phyloP scores from a whole-genome alignment of 352 stramenopile genomes.

The Phytophthora megakarya region DNA sequence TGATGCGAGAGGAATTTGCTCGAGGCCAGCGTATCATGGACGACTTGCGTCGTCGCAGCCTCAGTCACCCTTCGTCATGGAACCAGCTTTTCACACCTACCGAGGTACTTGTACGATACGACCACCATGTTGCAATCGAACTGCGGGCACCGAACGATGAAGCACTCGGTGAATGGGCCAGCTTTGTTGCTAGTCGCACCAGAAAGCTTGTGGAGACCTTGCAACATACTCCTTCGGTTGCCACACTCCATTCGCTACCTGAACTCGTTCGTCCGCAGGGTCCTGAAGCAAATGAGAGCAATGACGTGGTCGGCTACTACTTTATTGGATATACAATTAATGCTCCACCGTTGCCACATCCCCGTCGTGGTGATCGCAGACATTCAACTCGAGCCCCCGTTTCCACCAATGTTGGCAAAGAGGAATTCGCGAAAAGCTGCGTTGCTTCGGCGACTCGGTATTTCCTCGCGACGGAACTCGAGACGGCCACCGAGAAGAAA shows the following conservation, averaged over 20 bases:
- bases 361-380: conserved; percentile 16
- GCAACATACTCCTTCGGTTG: conserved; percentile 64
- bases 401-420: conserved; percentile 8
- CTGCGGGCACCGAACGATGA: conserved; percentile 60
- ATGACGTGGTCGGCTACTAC: conserved; percentile 53
- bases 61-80: conserved; percentile 75
- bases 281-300: conserved; percentile 3
- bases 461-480: conserved; percentile 80
- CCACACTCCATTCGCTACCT: conserved; percentile 73
- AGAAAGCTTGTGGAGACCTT: conserved; percentile 86
- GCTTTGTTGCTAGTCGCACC: conserved; percentile 81
- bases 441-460: conserved; percentile 72
- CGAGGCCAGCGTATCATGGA: conserved; percentile 80
- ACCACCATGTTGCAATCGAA: conserved; percentile 81
- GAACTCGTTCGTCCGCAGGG: conserved; percentile 51
- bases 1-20: conserved; percentile 78
- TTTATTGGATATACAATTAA: conserved; percentile 74
- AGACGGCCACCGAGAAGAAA: conserved; percentile 59
- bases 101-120: conserved; percentile 84
- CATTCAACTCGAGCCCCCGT: conserved; percentile 6
- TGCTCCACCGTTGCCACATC: conserved; percentile 6
- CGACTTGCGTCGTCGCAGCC: conserved; percentile 61
- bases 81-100: conserved; percentile 75
- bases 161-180: conserved; percentile 66
- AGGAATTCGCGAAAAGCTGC: conserved; percentile 46